Base-by-base conservation (phyloP, 1,139 yeast genomes). In the Wickerhamomyces sp. region DNA sequence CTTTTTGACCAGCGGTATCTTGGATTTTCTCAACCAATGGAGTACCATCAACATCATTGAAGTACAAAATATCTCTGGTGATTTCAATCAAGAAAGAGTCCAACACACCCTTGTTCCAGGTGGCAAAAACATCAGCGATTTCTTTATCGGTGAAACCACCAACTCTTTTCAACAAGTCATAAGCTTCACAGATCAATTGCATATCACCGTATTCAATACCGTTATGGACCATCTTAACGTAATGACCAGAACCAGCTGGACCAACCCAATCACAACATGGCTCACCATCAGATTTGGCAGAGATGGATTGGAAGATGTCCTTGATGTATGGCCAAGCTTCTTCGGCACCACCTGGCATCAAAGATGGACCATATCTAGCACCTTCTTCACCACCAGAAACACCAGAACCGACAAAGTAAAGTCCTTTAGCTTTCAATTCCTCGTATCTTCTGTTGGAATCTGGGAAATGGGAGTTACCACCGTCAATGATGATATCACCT, bases 251-350 rank as follows among this genome's bases (percentile, higher is more conserved):
- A 66, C 98, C 98, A 41, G 94, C 95, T 55, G 89, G 95, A 59
- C 98, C 98, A 57, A 91, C 96, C 98, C 98, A 91, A 78, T 91
- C 98, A 71, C 98, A 91, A 72, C 98, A 91, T 61, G 98, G 96
- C 70, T 91, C 96, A 55, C 96, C 96, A 58, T 91, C 96, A 45
- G 95, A 66, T 74, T 91, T 87, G 59, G 98, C 98, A 40, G 97
- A 71, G 56, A 91, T 85, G 42, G 89, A 78, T 73, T 91, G 98
- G 88, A 91, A 89, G 58, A 91, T 91, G 44, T 78, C 81, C 78
- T 91, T 91, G 61, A 91, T 84, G 68, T 87, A 94, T 50, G 97
- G 97, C 98, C 98, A 91, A 49, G 98, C 98, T 57, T 85, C 96
- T 52, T 72, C 76, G 63, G 88, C 85, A 62, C 98, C 98, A 80